Conservation (phyloP, 2,329 filamentous ascomycete species). For the Colletotrichum eleusines region DNA sequence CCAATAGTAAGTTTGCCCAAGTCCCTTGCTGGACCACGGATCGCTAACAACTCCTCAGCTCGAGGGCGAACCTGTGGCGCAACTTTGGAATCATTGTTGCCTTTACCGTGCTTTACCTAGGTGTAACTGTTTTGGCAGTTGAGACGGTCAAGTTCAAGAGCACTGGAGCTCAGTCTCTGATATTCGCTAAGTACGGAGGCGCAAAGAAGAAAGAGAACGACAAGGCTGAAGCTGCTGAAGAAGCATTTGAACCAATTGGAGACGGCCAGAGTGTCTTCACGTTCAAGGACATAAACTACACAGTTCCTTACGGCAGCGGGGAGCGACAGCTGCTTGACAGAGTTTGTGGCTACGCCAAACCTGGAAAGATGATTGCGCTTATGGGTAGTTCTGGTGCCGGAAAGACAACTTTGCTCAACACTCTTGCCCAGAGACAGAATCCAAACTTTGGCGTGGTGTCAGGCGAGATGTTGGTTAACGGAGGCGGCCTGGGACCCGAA, state of each 20-base stretch:
- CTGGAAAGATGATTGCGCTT: constrained; percentile 82
- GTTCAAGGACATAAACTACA: constrained; percentile 78
- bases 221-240: constrained; percentile 45
- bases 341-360: constrained; percentile 83
- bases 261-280: constrained; percentile 76
- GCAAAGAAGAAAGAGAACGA: constrained; percentile 43
- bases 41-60: constrained; percentile 40
- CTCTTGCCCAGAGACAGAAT: constrained; percentile 77
- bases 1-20: constrained; percentile 56
- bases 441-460: constrained; percentile 74
- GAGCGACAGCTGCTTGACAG: constrained; percentile 33
- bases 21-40: accelerated
- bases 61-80: constrained; percentile 72
- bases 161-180: constrained; percentile 37
- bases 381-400: constrained; percentile 87
- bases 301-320: constrained; percentile 63
- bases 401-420: constrained; percentile 87
- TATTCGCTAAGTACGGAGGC: constrained; percentile 30
- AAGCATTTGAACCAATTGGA: constrained; percentile 60
- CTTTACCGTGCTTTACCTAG: constrained; percentile 79
- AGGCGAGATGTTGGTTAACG: constrained; percentile 74
- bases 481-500: constrained; percentile 66
- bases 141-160: constrained; percentile 72
- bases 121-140: constrained; percentile 77
- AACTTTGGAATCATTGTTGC: constrained; percentile 85